A percentile compares a stretch with the other conserved stretches of the same genome.
Conservation (phyloP, 148 eudicot genomes). For the Rhododendron williamsianum region DNA sequence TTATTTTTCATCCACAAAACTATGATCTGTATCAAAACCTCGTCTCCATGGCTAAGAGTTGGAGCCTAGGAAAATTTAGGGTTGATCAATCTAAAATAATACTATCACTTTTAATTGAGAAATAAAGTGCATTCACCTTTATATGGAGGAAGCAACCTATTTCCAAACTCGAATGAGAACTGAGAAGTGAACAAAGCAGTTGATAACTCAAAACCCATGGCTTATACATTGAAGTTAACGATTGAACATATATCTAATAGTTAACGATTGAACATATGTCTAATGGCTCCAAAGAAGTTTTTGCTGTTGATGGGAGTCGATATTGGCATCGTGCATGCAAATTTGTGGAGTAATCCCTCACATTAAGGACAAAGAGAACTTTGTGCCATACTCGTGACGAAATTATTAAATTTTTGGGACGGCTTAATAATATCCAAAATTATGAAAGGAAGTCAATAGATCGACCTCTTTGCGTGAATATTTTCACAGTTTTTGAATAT, state of each 20-base stretch:
- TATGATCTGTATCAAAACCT: no score
- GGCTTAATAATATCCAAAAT: no score
- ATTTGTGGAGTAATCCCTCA: neutral
- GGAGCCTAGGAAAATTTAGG: no score
- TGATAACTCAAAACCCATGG: neutral
- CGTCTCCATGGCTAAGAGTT: no score
- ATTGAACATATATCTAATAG: no score
- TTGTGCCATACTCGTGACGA: neutral
- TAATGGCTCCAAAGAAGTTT: no score
- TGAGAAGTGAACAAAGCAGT: neutral
- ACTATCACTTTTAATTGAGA: neutral
- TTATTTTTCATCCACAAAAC: no score
- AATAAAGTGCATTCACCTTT: neutral
- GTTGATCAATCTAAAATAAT: neutral
- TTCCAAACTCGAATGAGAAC: neutral
- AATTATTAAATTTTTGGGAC: neutral
- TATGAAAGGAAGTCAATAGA: neutral
- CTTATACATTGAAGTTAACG: no score
- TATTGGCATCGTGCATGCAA: neutral
- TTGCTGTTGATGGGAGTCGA: no score
- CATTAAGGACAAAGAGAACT: no score
- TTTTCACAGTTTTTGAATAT: neutral
- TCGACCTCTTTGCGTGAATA: neutral
- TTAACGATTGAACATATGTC: no score
- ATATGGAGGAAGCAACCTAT: neutral